A percentile compares a stretch with the other conserved stretches of the same genome.
These are phyloP conservation scores for Paragyromitra xinjiangensis DNA, from an alignment of 495 filamentous ascomycete species.

Conservation along the genomic window DNA sequence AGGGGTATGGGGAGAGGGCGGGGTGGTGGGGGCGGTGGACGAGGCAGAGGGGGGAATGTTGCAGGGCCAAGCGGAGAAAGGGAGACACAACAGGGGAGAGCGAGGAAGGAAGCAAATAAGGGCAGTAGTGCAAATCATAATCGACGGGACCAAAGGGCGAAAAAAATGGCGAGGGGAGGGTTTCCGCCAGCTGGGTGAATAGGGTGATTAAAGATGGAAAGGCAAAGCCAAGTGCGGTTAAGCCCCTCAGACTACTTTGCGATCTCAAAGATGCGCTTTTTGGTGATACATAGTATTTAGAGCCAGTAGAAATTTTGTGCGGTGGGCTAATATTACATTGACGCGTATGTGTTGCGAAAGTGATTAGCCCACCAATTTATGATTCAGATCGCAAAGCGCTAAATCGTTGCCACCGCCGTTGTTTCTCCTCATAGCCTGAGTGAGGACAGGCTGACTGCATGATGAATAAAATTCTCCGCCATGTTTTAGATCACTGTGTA, in stretches of 20 bases:
- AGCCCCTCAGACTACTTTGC: background rate
- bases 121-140: slow-evolving; percentile 71
- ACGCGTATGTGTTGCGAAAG: background rate
- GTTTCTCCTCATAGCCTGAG: background rate
- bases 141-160: slow-evolving; percentile 75
- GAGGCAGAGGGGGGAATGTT: slow-evolving; percentile 62
- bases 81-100: slow-evolving; percentile 67
- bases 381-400: background rate
- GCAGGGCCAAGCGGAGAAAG: slow-evolving; percentile 66
- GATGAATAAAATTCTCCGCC: background rate
- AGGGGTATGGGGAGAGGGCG: slow-evolving; percentile 15
- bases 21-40: slow-evolving; percentile 62
- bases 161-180: slow-evolving; percentile 68
- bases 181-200: slow-evolving; percentile 30
- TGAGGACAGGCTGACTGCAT: background rate
- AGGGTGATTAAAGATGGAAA: background rate
- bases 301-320: background rate
- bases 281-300: background rate
- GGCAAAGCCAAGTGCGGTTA: background rate
- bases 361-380: background rate
- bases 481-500: background rate
- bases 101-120: slow-evolving; percentile 73
- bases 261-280: background rate
- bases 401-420: background rate
- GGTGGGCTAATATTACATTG: background rate